Conservation (phyloP, 2,329 filamentous ascomycete genomes). For the Xylaria digitata region DNA sequence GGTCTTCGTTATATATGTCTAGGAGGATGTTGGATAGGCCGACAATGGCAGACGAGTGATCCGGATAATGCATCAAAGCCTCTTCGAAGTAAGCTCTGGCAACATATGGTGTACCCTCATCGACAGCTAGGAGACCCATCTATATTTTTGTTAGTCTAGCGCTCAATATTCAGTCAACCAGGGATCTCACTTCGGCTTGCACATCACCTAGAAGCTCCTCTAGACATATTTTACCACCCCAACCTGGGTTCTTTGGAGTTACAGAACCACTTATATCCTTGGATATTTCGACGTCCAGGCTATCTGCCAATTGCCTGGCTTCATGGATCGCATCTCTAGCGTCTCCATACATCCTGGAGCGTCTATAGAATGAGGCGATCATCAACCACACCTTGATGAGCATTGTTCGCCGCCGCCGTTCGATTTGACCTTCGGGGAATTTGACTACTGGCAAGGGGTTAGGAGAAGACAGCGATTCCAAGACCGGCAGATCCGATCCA, state of each 20-base stretch:
- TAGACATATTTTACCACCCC: conserved; percentile 83
- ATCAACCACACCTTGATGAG: conserved; percentile 89
- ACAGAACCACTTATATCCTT: conserved; percentile 71
- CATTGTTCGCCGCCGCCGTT: conserved; percentile 61
- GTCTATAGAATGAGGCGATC: conserved; percentile 87
- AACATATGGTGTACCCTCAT: conserved; percentile 70
- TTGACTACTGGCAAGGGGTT: conserved; percentile 64
- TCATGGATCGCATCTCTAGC: conserved; percentile 82
- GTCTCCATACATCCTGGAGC: conserved; percentile 83
- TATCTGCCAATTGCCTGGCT: conserved; percentile 79
- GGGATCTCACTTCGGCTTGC: conserved; percentile 75
- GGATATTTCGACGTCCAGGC: conserved; percentile 74
- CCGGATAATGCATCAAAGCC: conserved; percentile 79
- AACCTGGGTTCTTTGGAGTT: conserved; percentile 72
- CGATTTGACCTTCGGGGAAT: conserved; percentile 66
- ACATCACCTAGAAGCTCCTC: conserved; percentile 89
- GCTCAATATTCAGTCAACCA: conserved; percentile 8
- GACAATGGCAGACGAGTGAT: conserved; percentile 84
- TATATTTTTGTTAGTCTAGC: conserved; percentile 54
- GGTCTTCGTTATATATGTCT: conserved; percentile 80
- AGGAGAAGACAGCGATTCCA: conserved; percentile 58
- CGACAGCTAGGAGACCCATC: conserved; percentile 74
- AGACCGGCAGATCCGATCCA: conserved; percentile 54
- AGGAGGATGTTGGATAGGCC: conserved; percentile 86
- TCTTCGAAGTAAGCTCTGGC: conserved; percentile 85